Base-by-base conservation (phyloP, 345 rosid genomes). In the Eucalyptus erythrocorys region DNA sequence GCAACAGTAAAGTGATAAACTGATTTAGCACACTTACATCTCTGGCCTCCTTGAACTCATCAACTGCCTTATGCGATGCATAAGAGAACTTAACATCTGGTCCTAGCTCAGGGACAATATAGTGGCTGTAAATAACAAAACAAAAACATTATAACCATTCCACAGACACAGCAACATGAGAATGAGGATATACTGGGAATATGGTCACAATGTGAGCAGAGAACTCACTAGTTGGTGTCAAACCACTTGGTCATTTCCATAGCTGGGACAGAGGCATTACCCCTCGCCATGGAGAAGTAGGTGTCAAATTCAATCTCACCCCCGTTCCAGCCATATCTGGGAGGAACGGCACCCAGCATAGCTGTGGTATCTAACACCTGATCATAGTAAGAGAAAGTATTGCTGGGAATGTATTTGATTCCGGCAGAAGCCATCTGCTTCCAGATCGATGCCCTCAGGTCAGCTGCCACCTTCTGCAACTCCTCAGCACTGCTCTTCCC, bases 211-310 rank as follows among this genome's bases (percentile, higher is more conserved):
- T 26, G 15, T n/a, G 43, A 47, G 32, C 45, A 26, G 45, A 59
- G 59, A 80, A 79, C 81, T 95, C 91, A 97, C 99, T 97, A 97
- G 96, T 97, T 97, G 93, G 99, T 97, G 95, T 97, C 99, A 82
- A 97, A 96, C 99, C 99, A 97, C 97, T 97, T 96, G 93, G 99
- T 97, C 99, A 97, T 97, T 90, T 97, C 99, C 99, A 97, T 97
- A 55, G 99, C 99, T 3, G 99, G 99, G 7, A 97, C 99, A 86
- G 96, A 88, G 90, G 99, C 97, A 86, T 96, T 97, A 64, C 99
- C 99, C 94, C 99, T 95, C 61, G 99, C 99, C 99, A 96, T 96
- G 84, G 99, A 97, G 93, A 97, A 97, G 94, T 93, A 97, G 80
- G 93, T 91, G 87, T 94, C 97, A 1, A 96, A 94, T 15, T 94